Evolutionary conservation across 2,329 filamentous ascomycete species (phyloP), one percentile per base, ranked within the genome.

Genomic region (Emergomyces africanus): DNA sequence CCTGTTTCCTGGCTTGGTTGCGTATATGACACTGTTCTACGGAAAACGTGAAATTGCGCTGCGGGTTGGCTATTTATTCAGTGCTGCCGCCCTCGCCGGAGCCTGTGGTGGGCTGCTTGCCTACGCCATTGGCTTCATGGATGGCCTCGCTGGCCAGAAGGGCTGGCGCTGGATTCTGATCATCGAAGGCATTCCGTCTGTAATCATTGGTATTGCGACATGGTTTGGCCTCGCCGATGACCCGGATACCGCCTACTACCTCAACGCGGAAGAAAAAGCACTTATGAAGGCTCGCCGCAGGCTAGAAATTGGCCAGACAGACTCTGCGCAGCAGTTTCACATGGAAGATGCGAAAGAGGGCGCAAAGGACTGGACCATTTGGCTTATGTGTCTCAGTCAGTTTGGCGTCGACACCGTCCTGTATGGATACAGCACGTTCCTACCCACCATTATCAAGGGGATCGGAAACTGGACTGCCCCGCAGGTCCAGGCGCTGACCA

Each of bases 321-420:
- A 74, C 28, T 76, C 75, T 1, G 78, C 78, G 0, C 75, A 81
- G 44, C 72, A 78, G 33, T 81, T 84, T 63, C 78, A 83, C 63
- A 82, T 80, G 72, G 69, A 73, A 9, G 88, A 91, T 66, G 85
- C 89, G 67, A 74, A 78, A 63, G 81, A 81, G 59, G 86, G 84
- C 0, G 82, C 88, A 61, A 79, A 77, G 63, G 88, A 92, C 71
- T 90, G 86, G 86, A 90, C 87, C 69, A 82, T 89, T 28, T 89
- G 84, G 78, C 73, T 79, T 1, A 90, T 90, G 68, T 85, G 80
- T 63, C 70, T 83, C 42, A 86, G 78, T 5, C 86, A 89, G 69
- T 90, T 90, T 67, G 86, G 87, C 4, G 79, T 81, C 18, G 86
- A 90, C 66, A 88, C 85, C 0, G 87, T 90, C 82, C 77, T 91